Percentiles rank a stretch among this genome's conserved stretches.
These are phyloP conservation scores for Chytridiales sp. DNA, from an alignment of 371 early-diverging fungal species.

Conservation along the genomic window DNA sequence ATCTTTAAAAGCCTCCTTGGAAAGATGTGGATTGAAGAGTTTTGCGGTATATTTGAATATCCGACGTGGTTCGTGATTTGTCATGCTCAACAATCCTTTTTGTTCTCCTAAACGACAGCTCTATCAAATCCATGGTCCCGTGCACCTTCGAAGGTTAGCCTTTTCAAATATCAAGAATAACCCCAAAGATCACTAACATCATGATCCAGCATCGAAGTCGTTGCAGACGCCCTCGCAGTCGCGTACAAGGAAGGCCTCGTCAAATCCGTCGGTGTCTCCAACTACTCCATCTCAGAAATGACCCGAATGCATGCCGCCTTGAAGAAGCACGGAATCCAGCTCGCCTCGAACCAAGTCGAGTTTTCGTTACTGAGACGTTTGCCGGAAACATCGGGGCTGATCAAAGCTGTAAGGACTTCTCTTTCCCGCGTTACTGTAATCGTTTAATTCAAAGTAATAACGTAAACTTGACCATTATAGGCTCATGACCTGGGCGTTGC, in stretches of 20 bases:
- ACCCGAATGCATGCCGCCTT: conserved; percentile 53
- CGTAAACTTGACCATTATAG: conserved; percentile 6
- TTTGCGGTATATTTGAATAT: not conserved
- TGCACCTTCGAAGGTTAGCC: conserved; percentile 52
- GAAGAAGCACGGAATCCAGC: conserved; percentile 50
- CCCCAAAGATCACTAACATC: no score
- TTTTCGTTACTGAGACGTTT: conserved; percentile 50
- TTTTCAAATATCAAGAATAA: no score
- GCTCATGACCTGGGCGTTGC: not conserved
- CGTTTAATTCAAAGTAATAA: no score
- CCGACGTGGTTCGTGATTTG: not conserved
- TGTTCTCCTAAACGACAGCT: conserved; percentile 51
- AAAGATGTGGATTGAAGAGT: not conserved
- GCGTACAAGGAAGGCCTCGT: conserved; percentile 54
- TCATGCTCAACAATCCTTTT: not conserved
- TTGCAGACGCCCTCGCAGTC: conserved; percentile 55
- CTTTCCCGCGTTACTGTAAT: no score
- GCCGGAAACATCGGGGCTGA: conserved; percentile 54
- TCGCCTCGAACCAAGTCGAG: conserved; percentile 60
- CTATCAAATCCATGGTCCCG: conserved; percentile 75
- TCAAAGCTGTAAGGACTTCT: no score
- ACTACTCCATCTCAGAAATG: conserved; percentile 56
- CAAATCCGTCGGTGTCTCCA: conserved; percentile 68
- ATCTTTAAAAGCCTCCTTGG: conserved; percentile 3
- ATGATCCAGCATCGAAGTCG: conserved; percentile 48